Percentiles rank a stretch among this genome's conserved stretches.
phyloP scores from a whole-genome alignment of 257 asterid species.

The Rhazya stricta region DNA sequence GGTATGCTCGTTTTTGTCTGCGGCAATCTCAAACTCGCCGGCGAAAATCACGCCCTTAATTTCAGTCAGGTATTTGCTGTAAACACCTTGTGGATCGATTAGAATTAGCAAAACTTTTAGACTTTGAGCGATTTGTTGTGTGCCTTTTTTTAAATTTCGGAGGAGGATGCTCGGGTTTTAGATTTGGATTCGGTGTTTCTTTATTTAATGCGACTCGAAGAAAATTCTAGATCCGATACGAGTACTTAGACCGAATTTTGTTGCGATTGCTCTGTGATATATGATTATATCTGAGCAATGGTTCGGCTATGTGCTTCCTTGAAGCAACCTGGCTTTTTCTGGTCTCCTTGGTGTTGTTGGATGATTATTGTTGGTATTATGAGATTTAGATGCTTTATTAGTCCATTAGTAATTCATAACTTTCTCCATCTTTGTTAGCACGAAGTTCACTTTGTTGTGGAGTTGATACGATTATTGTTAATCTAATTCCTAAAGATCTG shows the following conservation, averaged over 20 bases:
- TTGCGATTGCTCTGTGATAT: neutral
- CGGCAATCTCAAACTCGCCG: conserved; percentile 43
- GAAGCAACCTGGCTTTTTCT: no score
- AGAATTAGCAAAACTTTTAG: neutral
- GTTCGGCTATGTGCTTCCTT: neutral
- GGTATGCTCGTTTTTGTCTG: conserved; percentile 53
- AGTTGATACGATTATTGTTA: neutral
- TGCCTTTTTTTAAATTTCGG: neutral
- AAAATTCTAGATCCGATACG: neutral
- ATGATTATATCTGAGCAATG: neutral
- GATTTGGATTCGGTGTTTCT: neutral
- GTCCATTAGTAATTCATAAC: neutral
- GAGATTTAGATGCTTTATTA: neutral
- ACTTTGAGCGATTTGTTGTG: no score
- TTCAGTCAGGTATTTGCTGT: conserved; percentile 26
- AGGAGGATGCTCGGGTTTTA: neutral
- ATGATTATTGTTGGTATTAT: neutral
- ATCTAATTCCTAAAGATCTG: neutral
- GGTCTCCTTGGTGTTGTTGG: no score
- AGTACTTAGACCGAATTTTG: neutral
- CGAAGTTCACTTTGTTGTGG: neutral
- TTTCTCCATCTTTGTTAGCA: neutral
- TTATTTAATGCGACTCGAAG: neutral
- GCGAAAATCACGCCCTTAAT: conserved; percentile 50
- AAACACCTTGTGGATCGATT: neutral